These are phyloP conservation scores for Rhizophagus sp. DNA, from an alignment of 192 early-diverging fungal species.

Conservation along the genomic window DNA sequence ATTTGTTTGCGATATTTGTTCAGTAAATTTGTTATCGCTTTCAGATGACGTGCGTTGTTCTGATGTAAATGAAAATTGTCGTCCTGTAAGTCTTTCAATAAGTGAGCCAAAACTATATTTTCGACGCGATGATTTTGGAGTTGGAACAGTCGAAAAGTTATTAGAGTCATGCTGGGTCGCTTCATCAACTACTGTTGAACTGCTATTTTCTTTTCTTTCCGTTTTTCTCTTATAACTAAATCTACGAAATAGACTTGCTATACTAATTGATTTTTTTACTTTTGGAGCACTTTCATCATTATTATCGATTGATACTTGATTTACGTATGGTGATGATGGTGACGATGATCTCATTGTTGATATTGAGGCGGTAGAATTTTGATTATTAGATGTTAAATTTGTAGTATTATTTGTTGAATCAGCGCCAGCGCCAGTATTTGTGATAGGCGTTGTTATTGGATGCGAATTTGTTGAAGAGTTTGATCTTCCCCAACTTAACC, in stretches of 20 bases:
- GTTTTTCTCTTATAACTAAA: not conserved
- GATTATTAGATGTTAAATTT: not conserved
- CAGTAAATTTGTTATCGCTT: not conserved
- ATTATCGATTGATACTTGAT: not conserved
- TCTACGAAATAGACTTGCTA: constrained; percentile 20
- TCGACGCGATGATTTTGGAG: not conserved
- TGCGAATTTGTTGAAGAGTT: not conserved
- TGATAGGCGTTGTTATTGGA: not conserved
- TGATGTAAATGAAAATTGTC: not conserved
- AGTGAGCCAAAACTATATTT: not conserved
- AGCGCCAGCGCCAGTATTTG: not conserved
- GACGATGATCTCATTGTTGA: not conserved
- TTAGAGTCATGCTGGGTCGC: not conserved
- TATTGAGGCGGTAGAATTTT: not conserved
- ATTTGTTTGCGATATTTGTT: not conserved
- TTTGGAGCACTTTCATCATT: not conserved
- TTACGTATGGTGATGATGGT: not conserved
- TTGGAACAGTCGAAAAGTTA: not conserved
- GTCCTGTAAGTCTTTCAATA: not conserved
- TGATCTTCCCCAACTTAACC: constrained; percentile 21
- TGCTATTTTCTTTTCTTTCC: constrained; percentile 7
- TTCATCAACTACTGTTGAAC: constrained; percentile 4
- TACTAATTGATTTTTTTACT: constrained; percentile 5
- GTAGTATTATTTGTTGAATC: not conserved
- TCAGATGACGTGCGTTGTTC: not conserved